Conservation (phyloP, 1,139 yeast genomes). For the Scheffersomyces segobiensis region DNA sequence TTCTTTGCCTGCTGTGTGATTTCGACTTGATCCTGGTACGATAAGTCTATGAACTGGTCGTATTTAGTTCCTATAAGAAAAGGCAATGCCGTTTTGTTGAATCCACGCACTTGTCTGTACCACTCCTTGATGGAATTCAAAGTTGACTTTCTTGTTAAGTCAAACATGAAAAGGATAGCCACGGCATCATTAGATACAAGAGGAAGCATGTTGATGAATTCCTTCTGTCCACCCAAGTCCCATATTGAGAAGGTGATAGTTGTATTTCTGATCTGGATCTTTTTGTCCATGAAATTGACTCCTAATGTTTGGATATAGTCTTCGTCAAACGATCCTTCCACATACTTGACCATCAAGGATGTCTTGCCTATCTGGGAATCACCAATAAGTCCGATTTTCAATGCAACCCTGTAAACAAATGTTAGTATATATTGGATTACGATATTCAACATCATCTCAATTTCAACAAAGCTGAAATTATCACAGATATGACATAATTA, state of each 20-base stretch:
- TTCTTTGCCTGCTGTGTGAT: slow-evolving; percentile 83
- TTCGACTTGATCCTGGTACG: slow-evolving; percentile 80
- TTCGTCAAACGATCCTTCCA: slow-evolving; percentile 90
- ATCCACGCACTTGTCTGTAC: slow-evolving; percentile 92
- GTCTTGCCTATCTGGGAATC: slow-evolving; percentile 99
- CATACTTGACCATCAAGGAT: slow-evolving; percentile 94
- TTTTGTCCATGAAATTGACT: slow-evolving; percentile 92
- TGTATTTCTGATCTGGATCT: slow-evolving; percentile 82
- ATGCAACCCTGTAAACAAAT: slow-evolving; percentile 52
- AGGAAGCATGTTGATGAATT: slow-evolving; percentile 95
- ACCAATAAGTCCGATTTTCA: slow-evolving; percentile 92
- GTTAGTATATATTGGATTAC: slow-evolving; percentile 9
- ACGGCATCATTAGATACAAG: slow-evolving; percentile 92
- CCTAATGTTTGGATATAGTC: slow-evolving; percentile 93
- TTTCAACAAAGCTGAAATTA: slow-evolving; percentile 4
- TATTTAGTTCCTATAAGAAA: slow-evolving; percentile 92
- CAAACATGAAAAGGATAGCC: slow-evolving; percentile 90
- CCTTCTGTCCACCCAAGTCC: slow-evolving; percentile 97
- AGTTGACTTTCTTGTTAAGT: slow-evolving; percentile 83
- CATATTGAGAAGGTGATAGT: slow-evolving; percentile 90
- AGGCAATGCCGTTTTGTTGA: slow-evolving; percentile 90
- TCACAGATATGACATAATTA: slow-evolving; percentile 3
- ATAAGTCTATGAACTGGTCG: slow-evolving; percentile 80
- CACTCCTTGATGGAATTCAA: slow-evolving; percentile 88
- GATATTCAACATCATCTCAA: too few relatives aligned